phyloP scores from a whole-genome alignment of 2,329 filamentous ascomycete species.

The Neurospora sp. region DNA sequence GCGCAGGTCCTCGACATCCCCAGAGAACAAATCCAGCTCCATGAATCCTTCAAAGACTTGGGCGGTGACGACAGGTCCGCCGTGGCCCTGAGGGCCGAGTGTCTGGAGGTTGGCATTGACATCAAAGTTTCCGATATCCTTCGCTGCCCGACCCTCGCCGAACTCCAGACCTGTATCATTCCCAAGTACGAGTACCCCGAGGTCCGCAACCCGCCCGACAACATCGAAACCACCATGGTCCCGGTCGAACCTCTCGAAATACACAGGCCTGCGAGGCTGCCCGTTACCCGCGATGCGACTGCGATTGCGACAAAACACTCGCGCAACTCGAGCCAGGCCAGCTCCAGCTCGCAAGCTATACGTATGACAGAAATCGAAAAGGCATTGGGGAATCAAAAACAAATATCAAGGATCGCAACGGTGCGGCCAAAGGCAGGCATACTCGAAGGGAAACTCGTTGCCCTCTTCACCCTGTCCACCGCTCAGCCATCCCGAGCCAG shows the following conservation, averaged over 20 bases:
- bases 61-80: conserved; percentile 31
- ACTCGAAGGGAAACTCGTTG: conserved; percentile 39
- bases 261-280: conserved; percentile 15
- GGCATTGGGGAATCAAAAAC: conserved; percentile 28
- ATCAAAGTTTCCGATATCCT: conserved; percentile 31
- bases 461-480: conserved; percentile 32
- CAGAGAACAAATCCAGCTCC: conserved; percentile 22
- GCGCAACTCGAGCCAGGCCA: conserved; percentile 16
- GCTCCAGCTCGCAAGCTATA: conserved; percentile 6
- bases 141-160: conserved; percentile 32
- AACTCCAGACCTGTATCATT: conserved; percentile 32
- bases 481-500: conserved; percentile 20
- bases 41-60: conserved; percentile 35
- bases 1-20: conserved; percentile 28
- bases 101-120: conserved; percentile 26
- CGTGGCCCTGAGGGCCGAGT: conserved; percentile 23
- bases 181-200: conserved; percentile 17
- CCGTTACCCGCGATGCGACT: conserved; percentile 6
- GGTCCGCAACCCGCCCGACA: neutral
- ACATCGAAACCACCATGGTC: conserved; percentile 13
- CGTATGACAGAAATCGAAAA: conserved; percentile 25
- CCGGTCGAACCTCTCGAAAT: conserved; percentile 17
- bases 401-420: conserved; percentile 31
- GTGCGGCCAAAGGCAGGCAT: conserved; percentile 38
- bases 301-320: conserved; percentile 9